Base-by-base conservation (phyloP, 78 protist species). In the Capsaspora owczarzaki region DNA sequence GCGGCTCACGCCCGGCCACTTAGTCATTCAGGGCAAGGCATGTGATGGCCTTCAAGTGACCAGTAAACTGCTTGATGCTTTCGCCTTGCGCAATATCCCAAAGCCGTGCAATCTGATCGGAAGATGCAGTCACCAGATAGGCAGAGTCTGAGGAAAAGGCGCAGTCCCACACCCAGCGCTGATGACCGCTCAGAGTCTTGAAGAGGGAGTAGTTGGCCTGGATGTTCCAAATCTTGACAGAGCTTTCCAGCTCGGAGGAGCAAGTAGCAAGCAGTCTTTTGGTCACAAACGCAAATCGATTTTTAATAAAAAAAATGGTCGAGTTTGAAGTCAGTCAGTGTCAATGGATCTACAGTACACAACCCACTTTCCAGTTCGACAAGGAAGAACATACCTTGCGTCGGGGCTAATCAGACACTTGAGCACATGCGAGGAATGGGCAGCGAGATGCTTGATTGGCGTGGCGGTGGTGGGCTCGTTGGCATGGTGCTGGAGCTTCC, bases 161-260 rank as follows among this genome's bases (percentile, higher is more conserved):
- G 29, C 95, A 91, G 85, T 97, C 98, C 99, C 99, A 97, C 23
- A 97, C 99, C 99, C 98, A 95, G 25, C 92, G 74, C 81, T 78
- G 78, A 84, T 96, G 98, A 0, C 95, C 97, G 2, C 33, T 43
- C 22, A 96, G 84, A 0, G 85, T 78, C 74, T 88, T 85, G 23
- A 41, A 74, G 19, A 85, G 87, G 29, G 63, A n/a, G 33, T 81
- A 90, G 42, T 68, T 84, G 38, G 79, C 49, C 2, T n/a, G n/a
- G n/a, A 76, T 76, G 61, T 76, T 74, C 95, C 95, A 94, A 3
- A 96, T 23, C 72, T 87, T 87, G 6, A 90, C 86, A 5, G 96
- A n/a, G n/a, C n/a, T n/a, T n/a, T n/a, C 87, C 69, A 86, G 76
- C 74, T 96, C 99, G 0, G 98, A 97, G 0, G 93, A 86, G n/a